phyloP scores from a whole-genome alignment of 208 protist species.

The Baffinella frigidus region DNA sequence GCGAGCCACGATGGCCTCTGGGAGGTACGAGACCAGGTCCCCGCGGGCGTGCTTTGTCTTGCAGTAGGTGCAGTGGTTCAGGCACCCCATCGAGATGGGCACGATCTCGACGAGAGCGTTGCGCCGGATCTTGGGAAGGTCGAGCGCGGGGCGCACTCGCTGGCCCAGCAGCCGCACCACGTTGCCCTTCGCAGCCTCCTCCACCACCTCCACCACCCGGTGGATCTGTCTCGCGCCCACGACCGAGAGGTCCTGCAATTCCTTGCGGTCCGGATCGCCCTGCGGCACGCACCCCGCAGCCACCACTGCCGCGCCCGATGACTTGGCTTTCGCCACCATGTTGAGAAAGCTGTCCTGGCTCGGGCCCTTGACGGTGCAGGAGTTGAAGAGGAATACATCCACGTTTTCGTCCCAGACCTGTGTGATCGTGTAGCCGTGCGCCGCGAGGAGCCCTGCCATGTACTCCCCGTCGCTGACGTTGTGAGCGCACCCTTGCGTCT shows the following conservation, averaged over 20 bases:
- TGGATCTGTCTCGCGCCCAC: conserved; percentile 72
- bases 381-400: conserved; percentile 79
- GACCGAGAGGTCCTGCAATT: conserved; percentile 19
- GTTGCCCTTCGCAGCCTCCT: conserved; percentile 79
- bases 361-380: conserved; percentile 77
- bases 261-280: conserved; percentile 72
- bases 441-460: conserved; percentile 80
- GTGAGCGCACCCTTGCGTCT: conserved; percentile 83
- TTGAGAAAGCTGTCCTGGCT: conserved; percentile 66
- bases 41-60: conserved; percentile 85
- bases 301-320: conserved; percentile 69
- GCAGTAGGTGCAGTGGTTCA: conserved; percentile 83
- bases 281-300: conserved; percentile 81
- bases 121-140: conserved; percentile 80
- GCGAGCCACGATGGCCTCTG: conserved; percentile 53
- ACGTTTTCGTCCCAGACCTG: conserved; percentile 71
- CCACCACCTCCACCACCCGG: conserved; percentile 78
- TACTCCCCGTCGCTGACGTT: conserved; percentile 82
- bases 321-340: conserved; percentile 10
- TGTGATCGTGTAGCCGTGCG: conserved; percentile 73
- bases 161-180: conserved; percentile 72
- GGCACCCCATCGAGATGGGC: conserved; percentile 81
- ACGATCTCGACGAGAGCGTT: conserved; percentile 84
- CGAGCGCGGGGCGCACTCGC: conserved; percentile 71
- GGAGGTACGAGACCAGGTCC: conserved; percentile 75